These are phyloP conservation scores for Jackrogersella multiformis DNA, from an alignment of 495 filamentous ascomycete genomes.

Conservation along the genomic window DNA sequence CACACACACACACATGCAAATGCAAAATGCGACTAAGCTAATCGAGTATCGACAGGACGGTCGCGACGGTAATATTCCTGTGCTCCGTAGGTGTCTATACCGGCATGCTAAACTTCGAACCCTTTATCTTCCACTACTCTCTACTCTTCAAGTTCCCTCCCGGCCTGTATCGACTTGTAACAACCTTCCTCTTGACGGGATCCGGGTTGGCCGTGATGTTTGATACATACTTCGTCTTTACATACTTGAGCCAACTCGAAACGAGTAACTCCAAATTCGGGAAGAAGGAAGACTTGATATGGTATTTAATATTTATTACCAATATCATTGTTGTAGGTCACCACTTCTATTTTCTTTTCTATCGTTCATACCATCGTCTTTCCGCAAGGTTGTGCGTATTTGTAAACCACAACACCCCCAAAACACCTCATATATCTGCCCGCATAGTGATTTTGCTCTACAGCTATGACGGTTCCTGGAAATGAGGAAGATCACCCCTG, in stretches of 20 bases:
- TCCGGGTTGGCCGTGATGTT: constrained; percentile 71
- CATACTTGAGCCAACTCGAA: constrained; percentile 57
- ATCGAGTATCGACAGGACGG: constrained; percentile 62
- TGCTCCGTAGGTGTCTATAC: constrained; percentile 69
- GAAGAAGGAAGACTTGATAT: constrained; percentile 57
- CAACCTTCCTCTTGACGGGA: constrained; percentile 77
- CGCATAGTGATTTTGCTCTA: constrained; percentile 78
- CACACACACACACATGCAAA: no score
- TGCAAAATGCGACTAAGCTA: constrained; percentile 3
- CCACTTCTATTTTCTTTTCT: neutral
- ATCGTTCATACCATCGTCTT: neutral
- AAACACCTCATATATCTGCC: constrained; percentile 93
- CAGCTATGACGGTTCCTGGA: constrained; percentile 96
- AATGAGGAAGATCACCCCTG: constrained; percentile 95
- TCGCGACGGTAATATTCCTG: constrained; percentile 72
- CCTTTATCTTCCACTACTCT: constrained; percentile 66
- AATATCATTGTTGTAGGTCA: constrained; percentile 57
- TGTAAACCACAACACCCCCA: neutral
- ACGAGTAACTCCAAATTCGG: constrained; percentile 51
- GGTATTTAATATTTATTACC: constrained; percentile 58
- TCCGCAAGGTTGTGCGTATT: constrained; percentile 7
- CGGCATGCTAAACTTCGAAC: constrained; percentile 61
- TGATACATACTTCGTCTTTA: constrained; percentile 78
- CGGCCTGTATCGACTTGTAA: constrained; percentile 63
- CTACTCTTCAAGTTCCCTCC: constrained; percentile 71